These are phyloP conservation scores for Apophysomyces elegans DNA, from an alignment of 371 early-diverging fungal species.

Conservation along the genomic window DNA sequence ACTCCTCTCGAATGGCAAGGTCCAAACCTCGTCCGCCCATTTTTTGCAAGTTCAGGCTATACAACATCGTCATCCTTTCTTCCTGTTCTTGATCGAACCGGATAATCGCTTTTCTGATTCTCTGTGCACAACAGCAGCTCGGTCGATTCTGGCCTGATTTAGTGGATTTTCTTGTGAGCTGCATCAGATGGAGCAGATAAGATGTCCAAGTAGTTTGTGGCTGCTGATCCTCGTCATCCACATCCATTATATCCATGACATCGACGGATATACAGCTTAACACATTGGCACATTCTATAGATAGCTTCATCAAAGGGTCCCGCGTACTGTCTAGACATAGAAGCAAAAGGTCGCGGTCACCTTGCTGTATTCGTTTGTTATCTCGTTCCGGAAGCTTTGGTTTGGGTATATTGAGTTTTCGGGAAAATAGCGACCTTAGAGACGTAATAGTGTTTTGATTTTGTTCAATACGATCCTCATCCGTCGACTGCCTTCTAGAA, in stretches of 20 bases:
- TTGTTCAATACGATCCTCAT: conserved; percentile 26
- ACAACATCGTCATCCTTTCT: conserved; percentile 46
- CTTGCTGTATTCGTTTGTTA: conserved; percentile 55
- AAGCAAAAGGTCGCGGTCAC: conserved; percentile 56
- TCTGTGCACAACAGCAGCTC: conserved; percentile 29
- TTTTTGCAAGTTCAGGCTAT: conserved; percentile 45
- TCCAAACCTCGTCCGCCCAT: conserved; percentile 45
- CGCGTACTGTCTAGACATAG: conserved; percentile 58
- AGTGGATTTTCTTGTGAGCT: neutral
- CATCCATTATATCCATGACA: conserved; percentile 45
- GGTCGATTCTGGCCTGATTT: neutral
- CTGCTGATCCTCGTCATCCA: conserved; percentile 50
- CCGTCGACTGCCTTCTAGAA: conserved; percentile 5
- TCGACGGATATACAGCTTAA: conserved; percentile 53
- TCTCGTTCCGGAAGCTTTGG: conserved; percentile 39
- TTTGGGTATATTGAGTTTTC: conserved; percentile 25
- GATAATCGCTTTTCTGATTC: conserved; percentile 33
- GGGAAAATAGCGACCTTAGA: conserved; percentile 29
- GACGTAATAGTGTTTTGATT: conserved; percentile 46
- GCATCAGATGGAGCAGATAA: conserved; percentile 9
- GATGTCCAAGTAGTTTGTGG: conserved; percentile 19
- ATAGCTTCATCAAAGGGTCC: conserved; percentile 58
- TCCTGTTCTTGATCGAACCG: conserved; percentile 50
- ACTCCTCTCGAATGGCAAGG: conserved; percentile 61
- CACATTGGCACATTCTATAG: conserved; percentile 50